Evolutionary conservation across 1,284 basidiomycete genomes (phyloP).

Genomic region (Ceratobasidium sp.): DNA sequence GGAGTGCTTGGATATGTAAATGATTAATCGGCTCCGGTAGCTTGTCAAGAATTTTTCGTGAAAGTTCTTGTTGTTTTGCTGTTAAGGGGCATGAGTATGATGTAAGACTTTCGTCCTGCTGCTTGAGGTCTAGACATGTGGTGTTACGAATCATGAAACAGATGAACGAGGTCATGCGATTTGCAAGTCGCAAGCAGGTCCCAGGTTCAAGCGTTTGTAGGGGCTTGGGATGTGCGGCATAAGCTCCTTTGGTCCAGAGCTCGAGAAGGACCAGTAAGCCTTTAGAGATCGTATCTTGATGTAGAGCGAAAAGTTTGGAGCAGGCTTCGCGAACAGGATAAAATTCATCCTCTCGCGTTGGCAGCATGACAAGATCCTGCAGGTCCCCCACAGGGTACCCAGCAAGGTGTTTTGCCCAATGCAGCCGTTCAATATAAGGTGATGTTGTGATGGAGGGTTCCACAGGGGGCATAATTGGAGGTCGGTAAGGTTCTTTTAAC

Average conservation of each 20-base stretch:
- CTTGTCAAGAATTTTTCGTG: neutral
- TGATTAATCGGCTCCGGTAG: neutral
- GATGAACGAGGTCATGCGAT: neutral
- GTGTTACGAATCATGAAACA: neutral
- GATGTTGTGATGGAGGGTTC: neutral
- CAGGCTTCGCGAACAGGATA: neutral
- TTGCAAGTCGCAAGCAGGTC: neutral
- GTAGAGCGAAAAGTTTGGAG: neutral
- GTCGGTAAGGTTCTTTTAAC: neutral
- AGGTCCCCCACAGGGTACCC: neutral
- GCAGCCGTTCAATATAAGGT: neutral
- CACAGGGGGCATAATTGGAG: neutral
- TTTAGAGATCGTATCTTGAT: neutral
- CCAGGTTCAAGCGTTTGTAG: neutral
- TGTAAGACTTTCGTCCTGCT: neutral
- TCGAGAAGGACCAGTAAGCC: neutral
- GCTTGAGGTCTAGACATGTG: neutral
- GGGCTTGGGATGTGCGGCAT: neutral
- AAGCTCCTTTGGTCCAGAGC: neutral
- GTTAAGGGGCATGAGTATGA: neutral
- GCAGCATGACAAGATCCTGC: neutral
- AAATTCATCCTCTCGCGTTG: neutral
- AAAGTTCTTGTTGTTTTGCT: neutral
- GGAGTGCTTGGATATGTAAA: neutral
- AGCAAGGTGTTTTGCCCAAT: neutral